Evolutionary conservation across 2,329 filamentous ascomycete species (phyloP), one percentile per base, ranked within the genome.

Genomic region (Zasmidium citrigriseum): DNA sequence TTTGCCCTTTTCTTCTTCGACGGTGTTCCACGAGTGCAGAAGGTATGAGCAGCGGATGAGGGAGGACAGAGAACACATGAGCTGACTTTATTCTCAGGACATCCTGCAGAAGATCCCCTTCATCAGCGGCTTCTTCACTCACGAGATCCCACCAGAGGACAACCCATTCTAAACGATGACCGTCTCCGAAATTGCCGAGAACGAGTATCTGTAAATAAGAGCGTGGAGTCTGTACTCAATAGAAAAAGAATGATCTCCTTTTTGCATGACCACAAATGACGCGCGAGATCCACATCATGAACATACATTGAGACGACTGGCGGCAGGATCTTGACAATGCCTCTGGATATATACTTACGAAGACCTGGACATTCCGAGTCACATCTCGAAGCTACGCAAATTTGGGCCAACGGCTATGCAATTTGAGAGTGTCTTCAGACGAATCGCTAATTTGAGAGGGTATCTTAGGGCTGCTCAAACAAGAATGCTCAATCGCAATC

Each of bases 1-100:
- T 83, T 84, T 73, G 83, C 82, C 38, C 71, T 88, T 66, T 87
- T 84, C 78, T 85, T 88, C 80, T 83, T 87, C 76, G 82, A 83
- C 67, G 85, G 86, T 67, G 79, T 88, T 82, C 84, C 22, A 44
- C 55, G 60, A 48, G 62, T 66, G 48, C 62, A 64, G 57, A 52
- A 62, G 58, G 58, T 58, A 57, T 29, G 44, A 44, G 7, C 12
- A 11, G 18, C 4, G 34, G 14, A 9, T 34, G 20, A 49, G 27
- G 41, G 10, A 23, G 7, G 16, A 27, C 20, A 14, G 22, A 22
- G n/a, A 9, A 16, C 16, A n/a, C 9, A 11, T 9, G 23, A 20
- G 38, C 47, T 52, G 16, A 54, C 46, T 20, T 50, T 7, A n/a
- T n/a, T 21, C 34, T 3, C 22, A 55, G 52, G 67, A 68, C 47